Base-by-base conservation (phyloP, 176 grass and related monocot genomes). In the Urochloa ruziziensis region DNA sequence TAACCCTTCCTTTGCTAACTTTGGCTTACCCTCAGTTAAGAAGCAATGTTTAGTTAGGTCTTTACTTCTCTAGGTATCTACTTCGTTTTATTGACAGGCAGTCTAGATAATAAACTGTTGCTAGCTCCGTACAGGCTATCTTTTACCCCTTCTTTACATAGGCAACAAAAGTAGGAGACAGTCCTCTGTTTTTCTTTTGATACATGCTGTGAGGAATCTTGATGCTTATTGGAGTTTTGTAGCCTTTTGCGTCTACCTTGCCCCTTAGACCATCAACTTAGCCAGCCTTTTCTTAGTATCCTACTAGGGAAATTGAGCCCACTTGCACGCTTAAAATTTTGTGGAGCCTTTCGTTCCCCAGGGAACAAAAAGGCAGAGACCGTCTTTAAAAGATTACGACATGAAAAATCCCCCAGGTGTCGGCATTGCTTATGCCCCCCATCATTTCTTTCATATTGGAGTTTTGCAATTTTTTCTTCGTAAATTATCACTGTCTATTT, bases 401-500 rank as follows among this genome's bases (percentile, higher is more conserved):
- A 91, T 82, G 88, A 67, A 89, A 92, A n/a, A n/a, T n/a, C 89
- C 80, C 51, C 80, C 88, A 89, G 88, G 77, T 91, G 88, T 86
- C 65, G 82, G 61, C 47, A 72, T 78, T 60, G 7, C 67, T 84
- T 82, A n/a, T 32, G 70, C 86, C 47, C 60, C 57, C 23, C 69
- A 85, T 73, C 40, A 81, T 81, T 79, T 90, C 19, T 84, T 81
- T 82, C 70, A 67, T 82, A 72, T 48, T n/a, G n/a, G n/a, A n/a
- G n/a, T n/a, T n/a, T n/a, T n/a, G n/a, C n/a, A n/a, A n/a, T n/a
- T n/a, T n/a, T n/a, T n/a, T n/a, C n/a, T n/a, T n/a, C n/a, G 15
- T 56, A 29, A 53, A 36, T 67, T 80, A 68, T 33, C n/a, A 29
- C 16, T 69, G 17, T 42, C 33, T 70, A 57, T 56, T 56, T 1